Evolutionary conservation across 768 basidiomycete genomes (phyloP), one percentile per base, ranked within the genome.

Genomic region (Panus rudis): DNA sequence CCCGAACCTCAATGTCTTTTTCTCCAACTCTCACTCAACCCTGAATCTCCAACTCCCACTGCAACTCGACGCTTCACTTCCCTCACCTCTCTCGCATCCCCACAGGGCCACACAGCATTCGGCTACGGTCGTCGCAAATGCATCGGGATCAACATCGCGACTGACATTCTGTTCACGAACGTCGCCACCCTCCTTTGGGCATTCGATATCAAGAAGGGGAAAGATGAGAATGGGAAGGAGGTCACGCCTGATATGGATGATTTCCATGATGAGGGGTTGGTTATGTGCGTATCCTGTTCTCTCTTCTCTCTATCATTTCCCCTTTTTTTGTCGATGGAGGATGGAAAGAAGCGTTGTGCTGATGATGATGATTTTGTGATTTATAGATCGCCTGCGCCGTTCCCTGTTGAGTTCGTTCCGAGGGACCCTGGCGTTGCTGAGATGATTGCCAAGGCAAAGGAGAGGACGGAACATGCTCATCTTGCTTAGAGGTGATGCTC

Each of bases 41-140:
- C n/a, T n/a, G n/a, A n/a, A n/a, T n/a, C n/a, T n/a, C n/a, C n/a
- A n/a, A n/a, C n/a, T n/a, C n/a, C 28, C 28, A 30, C 28, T 30
- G 10, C 10, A 30, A 30, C 28, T 30, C 28, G 28, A 30, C n/a
- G 28, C 10, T 30, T 30, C n/a, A n/a, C n/a, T n/a, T n/a, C n/a
- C n/a, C n/a, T n/a, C n/a, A n/a, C n/a, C n/a, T n/a, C n/a, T n/a
- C n/a, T n/a, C n/a, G n/a, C n/a, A n/a, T n/a, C n/a, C n/a, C n/a
- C n/a, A n/a, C 40, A 43, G 7, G 42, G 42, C 8, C 42, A 41
- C 16, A 17, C 54, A 41, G 52, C 38, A 3, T 68, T 53, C 41
- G 28, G 28, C n/a, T 30, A 30, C n/a, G 28, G 28, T n/a, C 10
- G 28, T 10, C 28, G 52, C 4, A 22, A 46, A 4, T 53, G 52